These are phyloP conservation scores for Dioscorea alata DNA, from an alignment of 106 monocot species.

Conservation along the genomic window DNA sequence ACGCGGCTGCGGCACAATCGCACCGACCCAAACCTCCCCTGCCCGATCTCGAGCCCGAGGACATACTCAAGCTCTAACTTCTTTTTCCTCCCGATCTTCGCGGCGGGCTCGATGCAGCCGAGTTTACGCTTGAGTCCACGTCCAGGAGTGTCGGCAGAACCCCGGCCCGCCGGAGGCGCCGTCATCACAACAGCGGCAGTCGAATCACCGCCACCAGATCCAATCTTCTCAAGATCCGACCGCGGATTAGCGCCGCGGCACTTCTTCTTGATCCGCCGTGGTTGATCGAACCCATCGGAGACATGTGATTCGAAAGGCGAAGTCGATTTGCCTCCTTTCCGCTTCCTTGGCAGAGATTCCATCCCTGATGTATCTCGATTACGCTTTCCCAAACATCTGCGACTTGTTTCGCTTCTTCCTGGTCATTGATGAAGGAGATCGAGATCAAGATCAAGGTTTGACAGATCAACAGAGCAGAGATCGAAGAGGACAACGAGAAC, in stretches of 20 bases:
- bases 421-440: too few relatives aligned
- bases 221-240: not conserved
- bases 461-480: too few relatives aligned
- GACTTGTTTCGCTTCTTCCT: not conserved
- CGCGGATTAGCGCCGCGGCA: conserved; percentile 10
- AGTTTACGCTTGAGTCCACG: conserved; percentile 84
- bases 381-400: too few relatives aligned
- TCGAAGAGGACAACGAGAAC: too few relatives aligned
- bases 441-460: too few relatives aligned
- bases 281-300: conserved; percentile 13
- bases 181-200: conserved; percentile 35
- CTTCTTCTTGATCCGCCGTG: conserved; percentile 33
- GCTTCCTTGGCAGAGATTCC: conserved; percentile 32
- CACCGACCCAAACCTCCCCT: conserved; percentile 88
- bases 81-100: conserved; percentile 56
- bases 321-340: conserved; percentile 32
- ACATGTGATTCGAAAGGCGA: conserved; percentile 16
- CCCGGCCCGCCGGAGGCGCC: conserved; percentile 46
- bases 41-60: conserved; percentile 60
- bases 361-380: not conserved
- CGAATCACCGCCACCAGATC: conserved; percentile 15
- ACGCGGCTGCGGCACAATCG: conserved; percentile 37
- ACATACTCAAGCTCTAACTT: conserved; percentile 61
- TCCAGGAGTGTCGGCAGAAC: conserved; percentile 27
- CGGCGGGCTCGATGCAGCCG: conserved; percentile 65